Conservation (phyloP, 495 filamentous ascomycete species). For the Bombardia bombarda region DNA sequence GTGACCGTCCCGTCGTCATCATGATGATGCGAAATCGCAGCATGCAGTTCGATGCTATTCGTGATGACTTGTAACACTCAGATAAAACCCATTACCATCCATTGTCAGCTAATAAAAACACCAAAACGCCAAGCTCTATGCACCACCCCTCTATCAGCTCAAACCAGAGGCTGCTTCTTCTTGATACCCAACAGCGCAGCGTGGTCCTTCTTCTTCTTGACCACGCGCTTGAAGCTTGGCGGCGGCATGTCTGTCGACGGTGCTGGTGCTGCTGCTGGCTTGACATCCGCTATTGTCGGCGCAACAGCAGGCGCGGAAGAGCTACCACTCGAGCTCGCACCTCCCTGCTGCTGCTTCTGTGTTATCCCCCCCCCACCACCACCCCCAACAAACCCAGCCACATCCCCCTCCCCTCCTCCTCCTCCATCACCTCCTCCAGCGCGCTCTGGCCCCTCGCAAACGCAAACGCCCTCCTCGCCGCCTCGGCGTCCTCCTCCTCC, state of each 20-base stretch:
- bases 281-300: slow-evolving; percentile 22
- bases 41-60: too few relatives aligned
- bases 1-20: too few relatives aligned
- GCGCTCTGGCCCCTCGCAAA: slow-evolving; percentile 29
- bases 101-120: background rate
- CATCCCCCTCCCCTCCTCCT: slow-evolving; percentile 17
- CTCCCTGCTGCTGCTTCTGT: background rate
- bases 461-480: slow-evolving; percentile 73
- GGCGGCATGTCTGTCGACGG: slow-evolving; percentile 36
- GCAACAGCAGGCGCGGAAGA: slow-evolving; percentile 24
- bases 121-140: too few relatives aligned
- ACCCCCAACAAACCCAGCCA: slow-evolving; percentile 3
- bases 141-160: too few relatives aligned
- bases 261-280: slow-evolving; percentile 11
- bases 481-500: slow-evolving; percentile 82
- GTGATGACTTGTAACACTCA: background rate
- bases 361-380: background rate
- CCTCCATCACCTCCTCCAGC: slow-evolving; percentile 41
- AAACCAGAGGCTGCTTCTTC: slow-evolving; percentile 61
- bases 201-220: slow-evolving; percentile 79
- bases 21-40: too few relatives aligned
- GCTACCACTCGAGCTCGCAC: background rate
- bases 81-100: background rate
- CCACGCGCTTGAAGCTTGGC: slow-evolving; percentile 67
- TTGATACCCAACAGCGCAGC: slow-evolving; percentile 75